Evolutionary conservation across 495 filamentous ascomycete species (phyloP).

Genomic region (Ramalina peruviana): DNA sequence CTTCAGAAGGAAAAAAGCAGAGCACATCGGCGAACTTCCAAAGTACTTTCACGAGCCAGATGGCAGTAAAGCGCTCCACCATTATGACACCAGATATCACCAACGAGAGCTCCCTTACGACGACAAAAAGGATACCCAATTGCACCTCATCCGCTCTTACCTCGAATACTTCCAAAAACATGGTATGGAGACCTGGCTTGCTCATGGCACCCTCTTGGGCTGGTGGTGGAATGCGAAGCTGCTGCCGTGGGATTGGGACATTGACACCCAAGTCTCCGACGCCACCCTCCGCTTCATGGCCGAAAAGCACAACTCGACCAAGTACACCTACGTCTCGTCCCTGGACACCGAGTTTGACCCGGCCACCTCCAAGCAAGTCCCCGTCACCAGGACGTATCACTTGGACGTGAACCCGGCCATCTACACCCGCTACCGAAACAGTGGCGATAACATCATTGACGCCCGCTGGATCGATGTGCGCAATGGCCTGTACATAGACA

Average conservation of each 20-base stretch:
- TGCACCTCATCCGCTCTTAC: constrained; percentile 60
- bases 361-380: constrained; percentile 1
- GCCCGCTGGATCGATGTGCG: constrained; percentile 68
- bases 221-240: constrained; percentile 88
- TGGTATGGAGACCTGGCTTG: constrained; percentile 70
- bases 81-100: constrained; percentile 66
- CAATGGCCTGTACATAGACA: constrained; percentile 76
- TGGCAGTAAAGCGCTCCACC: constrained; percentile 37
- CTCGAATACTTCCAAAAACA: constrained; percentile 48
- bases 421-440: constrained; percentile 41
- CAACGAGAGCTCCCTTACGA: constrained; percentile 43
- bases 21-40: neutral
- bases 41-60: constrained; percentile 48
- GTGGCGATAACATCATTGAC: constrained; percentile 71
- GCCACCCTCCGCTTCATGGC: constrained; percentile 49
- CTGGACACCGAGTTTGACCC: constrained; percentile 11
- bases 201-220: constrained; percentile 72
- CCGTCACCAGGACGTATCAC: constrained; percentile 42
- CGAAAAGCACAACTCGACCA: constrained; percentile 48
- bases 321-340: constrained; percentile 40
- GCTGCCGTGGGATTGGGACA: constrained; percentile 79
- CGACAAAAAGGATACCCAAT: constrained; percentile 47
- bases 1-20: constrained; percentile 1
- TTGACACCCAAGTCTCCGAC: constrained; percentile 67
- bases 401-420: constrained; percentile 69